Evolutionary conservation across 139 green algal species (phyloP), one percentile per base, ranked within the genome.

Genomic region (Choricystis sp.): DNA sequence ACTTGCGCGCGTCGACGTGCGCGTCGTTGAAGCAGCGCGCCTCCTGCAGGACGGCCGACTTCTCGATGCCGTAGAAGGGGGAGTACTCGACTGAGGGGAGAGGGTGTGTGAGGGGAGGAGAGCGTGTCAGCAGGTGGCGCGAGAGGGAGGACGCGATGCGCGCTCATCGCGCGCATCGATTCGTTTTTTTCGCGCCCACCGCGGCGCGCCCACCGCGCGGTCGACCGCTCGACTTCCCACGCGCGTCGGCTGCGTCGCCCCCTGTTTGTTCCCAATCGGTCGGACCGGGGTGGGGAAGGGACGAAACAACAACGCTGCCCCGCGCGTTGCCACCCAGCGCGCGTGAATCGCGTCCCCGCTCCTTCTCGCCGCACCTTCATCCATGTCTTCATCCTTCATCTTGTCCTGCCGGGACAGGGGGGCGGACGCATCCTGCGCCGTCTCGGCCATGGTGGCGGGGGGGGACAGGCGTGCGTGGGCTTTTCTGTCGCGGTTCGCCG

Each of bases 11-110:
- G 69, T 99, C 92, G 29, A 97, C 80, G 58, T 97, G 87, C 0
- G 83, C 72, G 61, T 96, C 86, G 66, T 98, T 91, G 73, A 99
- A 99, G 24, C 89, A 78, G 24, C 92, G 77, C 3, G 92, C 82
- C 69, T 99, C 93, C 75, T 99, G 93, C 28, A 99, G 80, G n/a
- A 99, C 93, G 20, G 84, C 81, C 1, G 90, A 92, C 77, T 99
- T 99, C 73, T 99, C 93, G 28, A 99, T 98, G 31, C 94, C 93
- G 63, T 90, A 98, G 69, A 99, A 99, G 16, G 93, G 93, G 0
- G 93, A 99, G 74, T 94, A 97, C 77, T 99, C 93, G 26, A 80
- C 89, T 96, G 56, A 2, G 19, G 58, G n/a, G 21, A 48, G 23
- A 2, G n/a, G 48, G 40, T 40, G 22, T 25, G 59, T 26, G 52